Evolutionary conservation across 768 basidiomycete genomes (phyloP), one percentile per base, ranked within the genome.

Genomic region (Boletus subcaerulescens): DNA sequence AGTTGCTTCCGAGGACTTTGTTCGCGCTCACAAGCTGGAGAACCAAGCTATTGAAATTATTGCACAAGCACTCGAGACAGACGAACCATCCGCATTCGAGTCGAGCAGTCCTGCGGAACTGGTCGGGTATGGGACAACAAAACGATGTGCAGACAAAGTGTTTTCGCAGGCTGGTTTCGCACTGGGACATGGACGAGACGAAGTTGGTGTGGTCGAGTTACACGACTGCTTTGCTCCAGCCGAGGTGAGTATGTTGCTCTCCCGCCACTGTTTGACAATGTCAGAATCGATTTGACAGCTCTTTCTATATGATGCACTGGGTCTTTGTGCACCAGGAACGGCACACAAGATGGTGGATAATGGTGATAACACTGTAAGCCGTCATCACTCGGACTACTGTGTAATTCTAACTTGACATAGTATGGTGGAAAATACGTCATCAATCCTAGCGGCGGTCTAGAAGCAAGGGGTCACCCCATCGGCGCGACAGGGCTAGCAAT

Each of bases 21-120:
- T 92, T 6, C 85, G 80, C 45, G 68, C 72, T 4, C 84, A 91
- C 63, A 73, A 75, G 18, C 80, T 91, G 10, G 85, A 91, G 71
- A 92, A 91, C 63, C 90, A 93, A 64, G 89, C 89, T 10, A 89
- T 91, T 52, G 91, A 93, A 65, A 84, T 93, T 39, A 82, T 87
- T 20, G 79, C 83, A 0, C 79, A 80, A 56, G 77, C 76, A 2
- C 70, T 91, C 38, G 73, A 76, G 24, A 93, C 91, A 0, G 91
- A 92, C 57, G 75, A 78, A 13, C 74, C 82, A 3, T 67, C 68
- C 10, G 79, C 85, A 0, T 91, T 86, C 57, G 84, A 87, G 57
- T 77, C 78, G 54, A 72, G 71, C 20, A 86, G 84, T 56, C 79
- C 87, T 0, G 89, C 92, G 80, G 84, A 91, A 52, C 74, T 90